These are phyloP conservation scores for Pestalotiopsis sp. DNA, from an alignment of 2,329 filamentous ascomycete species.

Conservation along the genomic window DNA sequence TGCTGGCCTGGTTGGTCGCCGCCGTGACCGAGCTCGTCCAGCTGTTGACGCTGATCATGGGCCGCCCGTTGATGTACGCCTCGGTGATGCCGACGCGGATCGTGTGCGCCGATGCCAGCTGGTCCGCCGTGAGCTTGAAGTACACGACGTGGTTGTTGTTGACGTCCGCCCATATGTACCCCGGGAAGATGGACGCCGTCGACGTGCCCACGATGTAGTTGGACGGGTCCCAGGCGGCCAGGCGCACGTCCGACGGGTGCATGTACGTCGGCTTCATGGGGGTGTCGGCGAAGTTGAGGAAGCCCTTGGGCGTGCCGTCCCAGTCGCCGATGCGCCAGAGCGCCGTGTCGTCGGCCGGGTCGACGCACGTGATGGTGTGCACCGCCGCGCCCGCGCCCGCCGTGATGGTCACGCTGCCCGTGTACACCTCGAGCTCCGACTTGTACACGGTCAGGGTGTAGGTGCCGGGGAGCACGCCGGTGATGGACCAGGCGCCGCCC, in stretches of 20 bases:
- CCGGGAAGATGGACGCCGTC: constrained; percentile 36
- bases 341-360: constrained; percentile 32
- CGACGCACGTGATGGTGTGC: constrained; percentile 31
- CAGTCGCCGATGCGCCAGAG: constrained; percentile 40
- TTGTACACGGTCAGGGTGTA: constrained; percentile 37
- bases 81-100: constrained; percentile 35
- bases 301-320: constrained; percentile 37
- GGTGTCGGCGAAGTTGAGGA: constrained; percentile 37
- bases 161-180: constrained; percentile 44
- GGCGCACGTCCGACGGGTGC: constrained; percentile 38
- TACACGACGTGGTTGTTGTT: constrained; percentile 44
- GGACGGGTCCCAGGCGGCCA: constrained; percentile 31
- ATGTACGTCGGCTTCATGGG: constrained; percentile 44
- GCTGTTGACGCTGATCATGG: constrained; percentile 31
- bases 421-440: constrained; percentile 35
- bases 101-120: constrained; percentile 28
- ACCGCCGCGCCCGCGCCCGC: constrained; percentile 30
- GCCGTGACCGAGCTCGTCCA: constrained; percentile 29
- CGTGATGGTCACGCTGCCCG: constrained; percentile 26
- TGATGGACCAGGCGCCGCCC: constrained; percentile 31
- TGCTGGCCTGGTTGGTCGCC: constrained; percentile 31
- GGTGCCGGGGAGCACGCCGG: constrained; percentile 33
- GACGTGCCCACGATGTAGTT: constrained; percentile 39
- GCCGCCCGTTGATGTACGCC: constrained; percentile 33
- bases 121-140: constrained; percentile 34